Percentiles rank a stretch among this genome's conserved stretches.
Conservation (phyloP, 441 rosid genomes). For the Mallotus japonicus region DNA sequence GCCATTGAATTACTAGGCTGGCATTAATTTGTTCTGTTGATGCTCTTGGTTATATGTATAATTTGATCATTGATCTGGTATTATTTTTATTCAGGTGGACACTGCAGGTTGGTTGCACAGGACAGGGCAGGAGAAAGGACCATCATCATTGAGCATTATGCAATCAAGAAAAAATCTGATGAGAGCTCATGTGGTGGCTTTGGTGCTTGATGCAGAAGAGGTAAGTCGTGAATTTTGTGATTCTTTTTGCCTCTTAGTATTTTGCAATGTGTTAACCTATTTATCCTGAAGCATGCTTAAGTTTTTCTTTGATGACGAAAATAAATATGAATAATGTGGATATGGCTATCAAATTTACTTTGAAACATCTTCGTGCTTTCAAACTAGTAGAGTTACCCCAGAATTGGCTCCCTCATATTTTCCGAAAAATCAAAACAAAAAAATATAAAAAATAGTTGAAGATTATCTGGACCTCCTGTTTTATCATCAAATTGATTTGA, state of each 20-base stretch:
- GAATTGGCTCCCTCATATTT: background rate
- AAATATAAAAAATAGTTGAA: background rate
- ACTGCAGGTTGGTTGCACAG: conserved; percentile 99
- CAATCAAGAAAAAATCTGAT: conserved; percentile 90
- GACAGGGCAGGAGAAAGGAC: conserved; percentile 78
- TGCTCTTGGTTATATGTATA: background rate
- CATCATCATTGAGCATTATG: conserved; percentile 81
- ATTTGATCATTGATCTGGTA: background rate
- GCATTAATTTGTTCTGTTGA: background rate
- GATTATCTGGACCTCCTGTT: background rate
- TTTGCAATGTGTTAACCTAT: background rate
- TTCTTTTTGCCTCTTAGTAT: background rate
- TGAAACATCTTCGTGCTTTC: conserved; percentile 6
- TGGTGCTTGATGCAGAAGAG: conserved; percentile 95
- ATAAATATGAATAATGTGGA: background rate
- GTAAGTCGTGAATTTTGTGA: conserved; percentile 34
- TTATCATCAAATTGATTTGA: background rate
- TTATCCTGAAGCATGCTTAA: background rate
- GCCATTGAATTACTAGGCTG: background rate
- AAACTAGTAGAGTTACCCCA: background rate
- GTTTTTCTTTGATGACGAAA: background rate
- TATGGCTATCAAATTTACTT: background rate
- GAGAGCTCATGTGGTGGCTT: conserved; percentile 92
- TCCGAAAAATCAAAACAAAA: background rate
- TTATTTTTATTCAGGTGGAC: conserved; percentile 55